Evolutionary conservation across 805 yeast genomes (phyloP).

Genomic region (Metschnikowia arizonensis): DNA sequence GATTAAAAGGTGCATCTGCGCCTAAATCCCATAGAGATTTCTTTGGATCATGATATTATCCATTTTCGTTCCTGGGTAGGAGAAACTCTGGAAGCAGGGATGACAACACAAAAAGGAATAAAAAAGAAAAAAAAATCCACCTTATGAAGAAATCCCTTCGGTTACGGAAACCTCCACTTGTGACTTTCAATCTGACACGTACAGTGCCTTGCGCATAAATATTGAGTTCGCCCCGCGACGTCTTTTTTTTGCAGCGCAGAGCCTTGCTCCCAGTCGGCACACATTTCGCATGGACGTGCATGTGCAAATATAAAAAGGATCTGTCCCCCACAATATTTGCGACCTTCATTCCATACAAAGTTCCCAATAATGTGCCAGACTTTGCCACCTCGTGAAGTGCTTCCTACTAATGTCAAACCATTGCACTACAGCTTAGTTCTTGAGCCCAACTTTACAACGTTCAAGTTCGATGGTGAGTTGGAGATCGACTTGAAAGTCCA

Average conservation of each 20-base stretch:
- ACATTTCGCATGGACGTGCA: not conserved
- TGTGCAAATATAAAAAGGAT: not conserved
- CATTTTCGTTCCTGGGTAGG: too few relatives aligned
- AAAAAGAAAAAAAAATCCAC: too few relatives aligned
- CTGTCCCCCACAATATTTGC: not conserved
- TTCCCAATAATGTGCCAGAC: constrained; percentile 7
- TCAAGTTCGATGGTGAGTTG: constrained; percentile 55
- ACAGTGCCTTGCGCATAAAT: too few relatives aligned
- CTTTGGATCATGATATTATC: too few relatives aligned
- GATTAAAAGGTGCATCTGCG: too few relatives aligned
- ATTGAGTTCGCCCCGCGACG: not conserved
- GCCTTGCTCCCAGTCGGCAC: constrained; percentile 6
- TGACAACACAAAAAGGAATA: not conserved
- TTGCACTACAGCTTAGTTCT: constrained; percentile 37
- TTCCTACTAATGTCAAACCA: constrained; percentile 43
- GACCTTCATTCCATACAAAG: not conserved
- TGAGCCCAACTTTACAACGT: constrained; percentile 47
- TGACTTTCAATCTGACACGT: too few relatives aligned
- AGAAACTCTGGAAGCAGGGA: too few relatives aligned
- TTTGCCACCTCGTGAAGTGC: constrained; percentile 32
- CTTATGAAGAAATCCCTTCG: too few relatives aligned
- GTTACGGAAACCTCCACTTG: too few relatives aligned
- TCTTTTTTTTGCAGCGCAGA: constrained; percentile 3
- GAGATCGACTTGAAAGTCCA: constrained; percentile 52
- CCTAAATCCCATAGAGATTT: too few relatives aligned